phyloP scores from a whole-genome alignment of 805 yeast species.

The Teunomyces tritomae region DNA sequence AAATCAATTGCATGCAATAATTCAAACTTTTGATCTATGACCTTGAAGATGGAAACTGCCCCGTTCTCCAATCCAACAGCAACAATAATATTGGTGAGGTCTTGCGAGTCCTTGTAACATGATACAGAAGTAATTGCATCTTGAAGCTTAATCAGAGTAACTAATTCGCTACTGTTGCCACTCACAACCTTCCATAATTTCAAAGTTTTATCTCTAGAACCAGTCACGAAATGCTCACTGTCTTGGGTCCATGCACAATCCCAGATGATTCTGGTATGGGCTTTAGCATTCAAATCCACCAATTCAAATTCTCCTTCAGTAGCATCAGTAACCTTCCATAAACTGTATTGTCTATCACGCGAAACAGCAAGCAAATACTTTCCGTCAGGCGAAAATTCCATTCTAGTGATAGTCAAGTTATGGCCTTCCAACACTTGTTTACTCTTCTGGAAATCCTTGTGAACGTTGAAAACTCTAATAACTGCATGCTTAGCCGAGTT shows the following conservation, averaged over 20 bases:
- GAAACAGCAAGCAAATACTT: constrained; percentile 70
- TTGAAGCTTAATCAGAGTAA: constrained; percentile 42
- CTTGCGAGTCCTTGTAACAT: constrained; percentile 30
- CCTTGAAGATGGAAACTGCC: constrained; percentile 43
- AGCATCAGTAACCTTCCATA: constrained; percentile 53
- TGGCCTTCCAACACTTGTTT: constrained; percentile 58
- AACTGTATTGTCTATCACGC: constrained; percentile 81
- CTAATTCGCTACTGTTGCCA: constrained; percentile 33
- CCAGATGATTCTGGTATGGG: constrained; percentile 93
- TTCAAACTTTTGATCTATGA: constrained; percentile 23
- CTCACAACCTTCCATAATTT: constrained; percentile 62
- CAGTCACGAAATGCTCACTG: constrained; percentile 64
- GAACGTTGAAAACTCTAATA: constrained; percentile 67
- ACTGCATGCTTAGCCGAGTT: constrained; percentile 83
- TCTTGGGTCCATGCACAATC: constrained; percentile 83
- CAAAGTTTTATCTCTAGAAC: constrained; percentile 78
- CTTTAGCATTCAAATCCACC: constrained; percentile 55
- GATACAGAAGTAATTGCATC: constrained; percentile 71
- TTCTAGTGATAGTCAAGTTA: constrained; percentile 78
- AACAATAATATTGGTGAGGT: constrained; percentile 33
- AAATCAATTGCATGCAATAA: constrained; percentile 33
- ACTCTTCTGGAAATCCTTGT: constrained; percentile 52
- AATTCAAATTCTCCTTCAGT: constrained; percentile 32
- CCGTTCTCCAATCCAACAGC: constrained; percentile 78
- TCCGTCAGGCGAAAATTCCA: constrained; percentile 71